Evolutionary conservation across 164 flowering plant genomes (phyloP), one percentile per base, ranked within the genome.

Genomic region (Litsea cubeba): DNA sequence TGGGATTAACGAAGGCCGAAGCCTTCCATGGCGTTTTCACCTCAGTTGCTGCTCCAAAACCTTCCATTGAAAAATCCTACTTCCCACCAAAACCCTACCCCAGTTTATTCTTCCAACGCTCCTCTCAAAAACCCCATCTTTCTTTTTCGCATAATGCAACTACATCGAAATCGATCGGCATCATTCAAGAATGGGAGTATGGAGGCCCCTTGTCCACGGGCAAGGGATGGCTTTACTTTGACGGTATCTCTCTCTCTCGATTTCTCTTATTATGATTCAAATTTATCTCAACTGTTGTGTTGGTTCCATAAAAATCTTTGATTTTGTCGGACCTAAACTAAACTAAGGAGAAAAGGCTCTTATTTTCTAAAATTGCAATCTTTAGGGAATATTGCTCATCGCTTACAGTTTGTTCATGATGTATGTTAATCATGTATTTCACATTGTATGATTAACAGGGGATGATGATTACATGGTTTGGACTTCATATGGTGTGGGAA

Each of bases 401-500:
- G 24, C 4, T 12, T 12, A 62, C 28, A 62, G 12, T 11, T n/a
- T 62, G 65, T 22, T 60, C 12, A 73, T 78, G 26, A 26, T 26
- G 28, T 2, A 26, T 51, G 28, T 26, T 26, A 2, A 26, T 26
- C 3, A 20, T 25, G 64, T 60, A 32, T 50, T 46, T 50, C 28
- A n/a, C 50, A 35, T 74, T 77, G 60, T 62, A 24, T 77, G 81
- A 28, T 28, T 28, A 71, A 72, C 87, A 95, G 99, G 97, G 63
- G 97, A 95, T 84, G 88, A 91, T 0, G 93, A 89, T 28, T 28
- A 28, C 80, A 94, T 93, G 75, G 98, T 95, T 65, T 97, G 97
- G 77, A 97, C 98, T 30, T 91, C 99, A 12, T 97, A 93, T 86
- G 99, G 99, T 69, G 99, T 93, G 24, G 99, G 99, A 69, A 95